Conservation (phyloP, 163 green algal species). For the Volvox carteri region DNA sequence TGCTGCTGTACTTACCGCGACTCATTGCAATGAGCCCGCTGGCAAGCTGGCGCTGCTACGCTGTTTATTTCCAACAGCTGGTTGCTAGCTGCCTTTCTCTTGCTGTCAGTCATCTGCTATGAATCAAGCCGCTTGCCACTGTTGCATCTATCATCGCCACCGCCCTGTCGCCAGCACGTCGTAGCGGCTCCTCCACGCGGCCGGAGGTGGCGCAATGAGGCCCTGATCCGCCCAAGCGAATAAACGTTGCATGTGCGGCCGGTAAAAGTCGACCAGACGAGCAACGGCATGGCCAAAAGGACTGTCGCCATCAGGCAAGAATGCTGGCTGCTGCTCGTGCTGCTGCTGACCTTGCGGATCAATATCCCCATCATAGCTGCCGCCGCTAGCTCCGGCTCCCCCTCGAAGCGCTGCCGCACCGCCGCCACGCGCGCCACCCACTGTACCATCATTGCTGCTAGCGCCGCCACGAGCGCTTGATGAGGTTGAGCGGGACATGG, state of each 20-base stretch:
- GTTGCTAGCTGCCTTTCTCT: no score
- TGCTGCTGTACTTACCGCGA: no score
- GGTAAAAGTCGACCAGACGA: not conserved
- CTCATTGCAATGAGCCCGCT: no score
- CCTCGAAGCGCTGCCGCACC: not conserved
- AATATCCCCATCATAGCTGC: not conserved
- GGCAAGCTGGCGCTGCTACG: no score
- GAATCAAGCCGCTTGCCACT: no score
- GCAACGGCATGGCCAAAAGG: not conserved
- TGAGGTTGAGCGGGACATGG: not conserved
- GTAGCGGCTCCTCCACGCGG: not conserved
- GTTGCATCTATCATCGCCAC: no score
- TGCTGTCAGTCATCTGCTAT: no score
- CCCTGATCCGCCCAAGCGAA: slow-evolving; percentile 28
- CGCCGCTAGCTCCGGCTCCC: not conserved
- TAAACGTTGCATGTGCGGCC: slow-evolving; percentile 22
- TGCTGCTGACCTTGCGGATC: not conserved
- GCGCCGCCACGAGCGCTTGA: not conserved
- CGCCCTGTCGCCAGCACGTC: no score
- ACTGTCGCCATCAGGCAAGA: not conserved
- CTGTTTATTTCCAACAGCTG: no score
- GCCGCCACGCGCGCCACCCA: not conserved
- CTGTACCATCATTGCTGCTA: not conserved
- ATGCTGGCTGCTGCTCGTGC: not conserved
- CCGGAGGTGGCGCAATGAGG: not conserved